Evolutionary conservation across 225 moss, liverwort and hornwort species (phyloP), one percentile per base, ranked within the genome.

Genomic region (Polytrichum formosum): DNA sequence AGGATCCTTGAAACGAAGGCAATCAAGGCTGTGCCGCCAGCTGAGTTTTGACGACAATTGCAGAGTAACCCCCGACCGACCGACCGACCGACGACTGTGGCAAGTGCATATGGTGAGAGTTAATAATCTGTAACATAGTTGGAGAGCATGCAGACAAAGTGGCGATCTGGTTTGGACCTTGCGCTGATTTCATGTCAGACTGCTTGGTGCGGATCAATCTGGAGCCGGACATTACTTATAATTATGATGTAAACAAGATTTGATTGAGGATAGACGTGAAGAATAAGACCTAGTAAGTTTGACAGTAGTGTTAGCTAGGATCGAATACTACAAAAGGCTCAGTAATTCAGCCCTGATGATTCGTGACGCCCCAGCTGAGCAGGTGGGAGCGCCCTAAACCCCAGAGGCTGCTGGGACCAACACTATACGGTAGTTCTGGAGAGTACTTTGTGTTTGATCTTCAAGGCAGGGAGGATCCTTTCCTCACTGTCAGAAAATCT

Each of bases 401-500:
- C 26, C 26, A 70, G 59, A 59, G 69, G 56, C 69, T 70, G 69
- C 69, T 70, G 56, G 56, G 69, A 56, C 25, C n/a, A 56, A 56
- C 69, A 67, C 53, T 13, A 70, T 29, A 70, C 69, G 19, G 4
- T 70, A 70, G 8, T 55, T 19, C 67, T 67, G 8, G 59, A 59
- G 28, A 58, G 56, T 58, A 56, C 18, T 21, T 26, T 28, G 56
- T 13, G 46, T 46, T 13, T 63, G 62, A 63, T 63, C 23, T 63
- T 63, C 62, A 23, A 23, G 26, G 26, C 62, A 63, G 26, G 9
- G 25, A 63, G 62, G 59, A 59, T 59, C 59, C 46, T 59, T 23
- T n/a, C 21, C 59, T 7, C 28, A 68, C 54, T 56, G 54, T 27
- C 55, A 68, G n/a, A 26, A 54, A 56, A 54, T 68, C 54, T 68